Conservation (phyloP, 2,329 filamentous ascomycete genomes). For the Daldinia sp. region DNA sequence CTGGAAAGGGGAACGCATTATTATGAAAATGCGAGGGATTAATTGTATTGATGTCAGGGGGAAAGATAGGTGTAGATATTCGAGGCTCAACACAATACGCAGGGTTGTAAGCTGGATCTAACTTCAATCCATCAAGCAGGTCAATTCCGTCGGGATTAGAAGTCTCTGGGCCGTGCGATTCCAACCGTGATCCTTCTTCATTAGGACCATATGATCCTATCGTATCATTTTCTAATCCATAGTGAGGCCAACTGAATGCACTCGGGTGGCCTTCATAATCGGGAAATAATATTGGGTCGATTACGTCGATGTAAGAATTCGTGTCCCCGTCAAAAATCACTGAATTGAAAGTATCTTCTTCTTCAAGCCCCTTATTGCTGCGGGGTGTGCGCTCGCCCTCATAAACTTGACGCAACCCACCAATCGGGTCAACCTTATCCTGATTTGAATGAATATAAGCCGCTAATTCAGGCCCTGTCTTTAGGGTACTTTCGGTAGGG, state of each 20-base stretch:
- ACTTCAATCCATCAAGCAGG: neutral
- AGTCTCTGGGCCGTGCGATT: neutral
- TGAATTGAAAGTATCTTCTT: neutral
- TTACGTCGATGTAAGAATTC: neutral
- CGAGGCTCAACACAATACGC: conserved; percentile 13
- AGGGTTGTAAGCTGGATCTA: neutral
- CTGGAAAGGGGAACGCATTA: neutral
- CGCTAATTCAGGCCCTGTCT: neutral
- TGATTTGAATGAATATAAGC: neutral
- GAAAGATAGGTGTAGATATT: neutral
- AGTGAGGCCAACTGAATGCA: neutral
- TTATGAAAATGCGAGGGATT: neutral
- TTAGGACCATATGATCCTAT: neutral
- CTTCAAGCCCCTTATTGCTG: conserved; percentile 2
- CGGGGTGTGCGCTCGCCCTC: conserved; percentile 22
- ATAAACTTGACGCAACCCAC: neutral
- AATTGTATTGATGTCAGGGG: neutral
- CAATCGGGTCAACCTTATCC: neutral
- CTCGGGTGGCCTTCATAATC: neutral
- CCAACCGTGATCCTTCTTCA: neutral
- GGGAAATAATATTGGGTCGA: neutral
- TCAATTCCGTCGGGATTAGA: neutral
- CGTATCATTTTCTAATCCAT: neutral
- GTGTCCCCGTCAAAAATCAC: neutral
- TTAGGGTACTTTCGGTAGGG: neutral